Percentiles rank a stretch among this genome's conserved stretches.
These are phyloP conservation scores for Aureobasidium sp. DNA, from an alignment of 2,329 filamentous ascomycete species.

Conservation along the genomic window DNA sequence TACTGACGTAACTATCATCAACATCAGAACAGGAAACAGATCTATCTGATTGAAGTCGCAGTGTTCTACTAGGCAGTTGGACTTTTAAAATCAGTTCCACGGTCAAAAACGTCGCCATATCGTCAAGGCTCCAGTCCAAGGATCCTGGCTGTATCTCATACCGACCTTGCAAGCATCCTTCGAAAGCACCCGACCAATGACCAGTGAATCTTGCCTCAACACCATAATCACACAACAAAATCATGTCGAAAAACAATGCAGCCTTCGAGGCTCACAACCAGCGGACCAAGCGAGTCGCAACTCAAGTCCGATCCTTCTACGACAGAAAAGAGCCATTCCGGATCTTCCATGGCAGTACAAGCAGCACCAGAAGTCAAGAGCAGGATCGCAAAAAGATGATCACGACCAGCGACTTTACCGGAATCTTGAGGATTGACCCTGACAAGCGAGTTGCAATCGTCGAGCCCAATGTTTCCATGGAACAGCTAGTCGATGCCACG, in stretches of 20 bases:
- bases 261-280: slow-evolving; percentile 16
- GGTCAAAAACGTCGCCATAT: background rate
- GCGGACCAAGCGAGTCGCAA: slow-evolving; percentile 25
- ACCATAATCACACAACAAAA: background rate
- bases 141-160: background rate
- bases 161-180: background rate
- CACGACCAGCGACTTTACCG: slow-evolving; percentile 43
- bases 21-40: background rate
- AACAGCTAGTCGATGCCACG: slow-evolving; percentile 53
- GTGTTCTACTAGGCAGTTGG: background rate
- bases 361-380: slow-evolving; percentile 41
- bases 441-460: slow-evolving; percentile 44
- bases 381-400: slow-evolving; percentile 38
- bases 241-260: background rate
- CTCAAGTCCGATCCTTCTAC: slow-evolving; percentile 40
- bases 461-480: slow-evolving; percentile 65
- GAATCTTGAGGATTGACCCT: slow-evolving; percentile 40
- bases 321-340: slow-evolving; percentile 42
- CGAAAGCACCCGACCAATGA: background rate
- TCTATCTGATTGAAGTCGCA: background rate
- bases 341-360: slow-evolving; percentile 53
- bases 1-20: background rate
- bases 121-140: background rate
- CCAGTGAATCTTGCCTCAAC: background rate
- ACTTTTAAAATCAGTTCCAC: background rate